Evolutionary conservation across 139 green algal species (phyloP), one percentile per base, ranked within the genome.

Genomic region (Picochlorum sp.): DNA sequence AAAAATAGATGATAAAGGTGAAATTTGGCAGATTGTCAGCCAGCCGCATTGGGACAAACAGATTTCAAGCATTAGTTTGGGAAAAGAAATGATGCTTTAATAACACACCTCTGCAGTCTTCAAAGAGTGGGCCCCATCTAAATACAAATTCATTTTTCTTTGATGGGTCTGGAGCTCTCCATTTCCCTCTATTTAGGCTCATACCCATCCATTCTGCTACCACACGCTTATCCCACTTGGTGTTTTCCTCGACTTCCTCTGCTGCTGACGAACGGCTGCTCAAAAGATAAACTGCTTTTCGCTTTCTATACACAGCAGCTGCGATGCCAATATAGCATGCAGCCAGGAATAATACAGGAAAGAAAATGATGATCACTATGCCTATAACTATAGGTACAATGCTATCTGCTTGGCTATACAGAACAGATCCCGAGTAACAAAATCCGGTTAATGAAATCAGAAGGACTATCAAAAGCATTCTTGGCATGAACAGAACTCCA

Each of bases 131-230:
- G 20, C 55, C 55, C 55, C 55, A 61, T 33, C 32, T 33, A 14
- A 61, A 61, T 16, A 49, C 32, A 30, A 61, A 61, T 37, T 53
- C 32, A 35, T 61, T 61, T 32, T 61, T 61, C 13, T 30, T 20
- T 3, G 31, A 50, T 9, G 32, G 32, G 18, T 61, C 55, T 24
- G 55, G 13, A 33, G 32, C 12, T 25, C 32, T 50, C 55, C 55
- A 61, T 35, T 61, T 61, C 8, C 55, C 55, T 16, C 55, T 14
- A 35, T 61, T 61, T 6, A 61, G 13, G 33, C 55, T 61, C 55
- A 61, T 61, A 22, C 55, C 55, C 55, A 61, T 61, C 55, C 55
- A 61, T 24, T 7, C 16, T 20, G 26, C 37, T n/a, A 61, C 36
- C 1, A 61, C 32, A 7, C 25, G n/a, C 20, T 43, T 36, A n/a